phyloP scores from a whole-genome alignment of 2,329 filamentous ascomycete genomes.

The Xylaria multiplex region DNA sequence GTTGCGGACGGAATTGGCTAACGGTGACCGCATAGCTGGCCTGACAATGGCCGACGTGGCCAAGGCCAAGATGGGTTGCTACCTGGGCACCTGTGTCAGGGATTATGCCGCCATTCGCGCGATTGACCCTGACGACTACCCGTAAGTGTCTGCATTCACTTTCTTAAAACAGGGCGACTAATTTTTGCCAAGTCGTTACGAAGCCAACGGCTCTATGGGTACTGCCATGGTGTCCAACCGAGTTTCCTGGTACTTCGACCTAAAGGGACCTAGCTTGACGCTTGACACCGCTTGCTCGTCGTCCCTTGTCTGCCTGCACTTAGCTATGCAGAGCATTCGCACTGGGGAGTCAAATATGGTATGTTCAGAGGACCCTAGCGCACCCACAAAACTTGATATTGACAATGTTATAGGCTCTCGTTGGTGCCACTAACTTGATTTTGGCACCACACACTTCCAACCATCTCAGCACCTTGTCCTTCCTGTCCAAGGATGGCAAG shows the following conservation, averaged over 20 bases:
- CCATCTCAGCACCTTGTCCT: constrained; percentile 45
- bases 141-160: constrained; percentile 35
- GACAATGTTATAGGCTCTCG: constrained; percentile 39
- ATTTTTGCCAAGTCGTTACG: constrained; percentile 39
- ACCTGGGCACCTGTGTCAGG: constrained; percentile 47
- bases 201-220: constrained; percentile 46
- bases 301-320: constrained; percentile 52
- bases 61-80: constrained; percentile 46
- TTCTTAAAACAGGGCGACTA: constrained; percentile 5
- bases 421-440: constrained; percentile 46
- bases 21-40: constrained; percentile 40
- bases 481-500: constrained; percentile 44
- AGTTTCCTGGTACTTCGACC: constrained; percentile 53
- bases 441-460: constrained; percentile 47
- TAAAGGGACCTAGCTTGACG: constrained; percentile 54
- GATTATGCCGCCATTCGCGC: constrained; percentile 45
- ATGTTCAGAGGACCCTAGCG: constrained; percentile 15
- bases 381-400: constrained; percentile 10
- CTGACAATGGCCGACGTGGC: constrained; percentile 45
- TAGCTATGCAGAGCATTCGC: constrained; percentile 52
- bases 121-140: constrained; percentile 50
- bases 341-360: constrained; percentile 49
- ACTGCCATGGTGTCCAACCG: constrained; percentile 51
- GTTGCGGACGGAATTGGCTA: constrained; percentile 15
- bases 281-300: constrained; percentile 57